A percentile compares a stretch with the other conserved stretches of the same genome.
Conservation (phyloP, 345 rosid species). For the Populus deltoides region DNA sequence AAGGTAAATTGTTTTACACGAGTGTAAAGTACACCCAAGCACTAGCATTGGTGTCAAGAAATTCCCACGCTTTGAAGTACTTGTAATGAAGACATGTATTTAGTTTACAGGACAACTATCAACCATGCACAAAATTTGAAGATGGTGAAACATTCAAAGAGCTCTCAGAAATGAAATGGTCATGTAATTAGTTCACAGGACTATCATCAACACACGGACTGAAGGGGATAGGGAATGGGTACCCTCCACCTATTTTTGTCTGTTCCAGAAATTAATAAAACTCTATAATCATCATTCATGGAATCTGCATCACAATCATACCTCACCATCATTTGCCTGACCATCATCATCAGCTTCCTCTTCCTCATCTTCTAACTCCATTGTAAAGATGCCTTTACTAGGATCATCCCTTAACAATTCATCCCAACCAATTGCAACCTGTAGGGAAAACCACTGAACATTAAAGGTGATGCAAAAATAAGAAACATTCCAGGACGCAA, state of each 20-base stretch:
- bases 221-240: too few relatives aligned
- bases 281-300: background rate
- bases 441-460: constrained; percentile 5
- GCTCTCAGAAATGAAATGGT: background rate
- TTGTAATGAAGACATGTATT: background rate
- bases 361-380: constrained; percentile 69
- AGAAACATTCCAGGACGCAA: background rate
- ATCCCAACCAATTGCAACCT: constrained; percentile 86
- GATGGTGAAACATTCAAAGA: background rate
- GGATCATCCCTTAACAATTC: constrained; percentile 64
- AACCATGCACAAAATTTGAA: background rate
- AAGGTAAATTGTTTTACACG: background rate
- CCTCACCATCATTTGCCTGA: constrained; percentile 45
- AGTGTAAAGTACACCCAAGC: background rate
- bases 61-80: background rate
- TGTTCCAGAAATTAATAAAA: too few relatives aligned
- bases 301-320: constrained; percentile 20
- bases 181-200: background rate
- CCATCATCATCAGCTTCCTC: constrained; percentile 35
- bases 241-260: too few relatives aligned
- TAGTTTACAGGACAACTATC: background rate
- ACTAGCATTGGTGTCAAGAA: too few relatives aligned
- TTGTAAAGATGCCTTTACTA: constrained; percentile 70
- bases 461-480: constrained; percentile 5
- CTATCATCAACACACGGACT: background rate